These are phyloP conservation scores for Exophiala viscosa DNA, from an alignment of 2,329 filamentous ascomycete genomes.

Conservation along the genomic window DNA sequence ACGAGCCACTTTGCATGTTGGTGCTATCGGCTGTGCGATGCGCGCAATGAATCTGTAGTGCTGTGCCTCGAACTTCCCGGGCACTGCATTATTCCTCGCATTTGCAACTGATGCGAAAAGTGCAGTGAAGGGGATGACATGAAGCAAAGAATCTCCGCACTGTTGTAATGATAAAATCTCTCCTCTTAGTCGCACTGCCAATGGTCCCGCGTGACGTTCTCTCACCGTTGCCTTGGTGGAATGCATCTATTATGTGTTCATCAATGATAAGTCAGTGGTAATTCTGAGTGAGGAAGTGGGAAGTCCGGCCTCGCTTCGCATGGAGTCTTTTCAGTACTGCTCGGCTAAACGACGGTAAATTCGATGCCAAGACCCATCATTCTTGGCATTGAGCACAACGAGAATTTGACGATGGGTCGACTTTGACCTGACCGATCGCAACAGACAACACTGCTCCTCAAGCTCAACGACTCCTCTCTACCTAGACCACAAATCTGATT, in stretches of 20 bases:
- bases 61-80: background rate
- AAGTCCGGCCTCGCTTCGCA: background rate
- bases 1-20: slow-evolving; percentile 9
- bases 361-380: slow-evolving; percentile 9
- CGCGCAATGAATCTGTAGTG: slow-evolving; percentile 3
- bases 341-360: background rate
- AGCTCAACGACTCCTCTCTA: slow-evolving; percentile 4
- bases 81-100: background rate
- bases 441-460: background rate
- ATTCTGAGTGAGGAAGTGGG: no score
- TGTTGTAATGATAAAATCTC: no score
- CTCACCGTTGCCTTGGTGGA: background rate
- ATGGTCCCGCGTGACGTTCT: background rate
- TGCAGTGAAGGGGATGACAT: no score
- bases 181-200: no score
- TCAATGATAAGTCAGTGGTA: no score
- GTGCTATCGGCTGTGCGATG: slow-evolving; percentile 10
- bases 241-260: background rate
- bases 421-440: slow-evolving; percentile 6
- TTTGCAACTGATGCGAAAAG: no score
- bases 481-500: slow-evolving; percentile 16
- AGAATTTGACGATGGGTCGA: slow-evolving; percentile 7
- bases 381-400: slow-evolving; percentile 11
- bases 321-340: background rate
- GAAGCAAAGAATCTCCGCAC: no score